Conservation (phyloP, 768 basidiomycete genomes). For the Psilocybe cubensis region DNA sequence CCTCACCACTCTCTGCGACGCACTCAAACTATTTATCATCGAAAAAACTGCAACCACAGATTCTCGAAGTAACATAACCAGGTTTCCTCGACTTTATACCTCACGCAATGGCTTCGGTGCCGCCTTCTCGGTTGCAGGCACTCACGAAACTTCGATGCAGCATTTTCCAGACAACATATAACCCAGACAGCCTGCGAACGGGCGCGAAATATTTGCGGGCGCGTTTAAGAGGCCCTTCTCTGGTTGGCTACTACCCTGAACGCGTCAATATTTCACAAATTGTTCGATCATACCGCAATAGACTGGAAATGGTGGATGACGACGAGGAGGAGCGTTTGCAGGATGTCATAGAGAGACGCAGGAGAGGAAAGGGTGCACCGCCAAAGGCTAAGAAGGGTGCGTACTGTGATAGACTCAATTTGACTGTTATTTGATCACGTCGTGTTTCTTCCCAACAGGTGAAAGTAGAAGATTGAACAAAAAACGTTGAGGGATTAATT, state of each 20-base stretch:
- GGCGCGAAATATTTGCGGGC: slow-evolving; percentile 91
- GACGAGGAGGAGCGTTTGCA: slow-evolving; percentile 68
- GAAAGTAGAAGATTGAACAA: slow-evolving; percentile 33
- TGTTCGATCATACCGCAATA: slow-evolving; percentile 54
- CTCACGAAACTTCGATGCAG: slow-evolving; percentile 66
- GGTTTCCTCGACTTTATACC: not conserved
- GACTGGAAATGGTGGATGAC: slow-evolving; percentile 63
- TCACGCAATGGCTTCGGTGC: slow-evolving; percentile 28
- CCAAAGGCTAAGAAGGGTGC: slow-evolving; percentile 77
- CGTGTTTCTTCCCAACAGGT: slow-evolving; percentile 13
- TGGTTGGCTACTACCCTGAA: slow-evolving; percentile 82
- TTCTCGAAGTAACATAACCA: not conserved
- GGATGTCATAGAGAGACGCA: slow-evolving; percentile 70
- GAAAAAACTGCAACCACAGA: not conserved
- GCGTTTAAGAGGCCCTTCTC: slow-evolving; percentile 82
- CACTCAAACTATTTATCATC: not conserved
- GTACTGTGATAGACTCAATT: slow-evolving; percentile 20
- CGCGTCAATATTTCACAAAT: slow-evolving; percentile 58
- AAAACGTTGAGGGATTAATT: slow-evolving; percentile 23
- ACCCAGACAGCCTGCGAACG: slow-evolving; percentile 79
- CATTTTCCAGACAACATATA: slow-evolving; percentile 89
- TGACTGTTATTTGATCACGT: not conserved
- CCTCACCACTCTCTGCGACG: not conserved
- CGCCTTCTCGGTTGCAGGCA: slow-evolving; percentile 26
- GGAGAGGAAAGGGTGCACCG: slow-evolving; percentile 83